phyloP scores from a whole-genome alignment of 768 basidiomycete genomes.

The Pulveroboletus frians region DNA sequence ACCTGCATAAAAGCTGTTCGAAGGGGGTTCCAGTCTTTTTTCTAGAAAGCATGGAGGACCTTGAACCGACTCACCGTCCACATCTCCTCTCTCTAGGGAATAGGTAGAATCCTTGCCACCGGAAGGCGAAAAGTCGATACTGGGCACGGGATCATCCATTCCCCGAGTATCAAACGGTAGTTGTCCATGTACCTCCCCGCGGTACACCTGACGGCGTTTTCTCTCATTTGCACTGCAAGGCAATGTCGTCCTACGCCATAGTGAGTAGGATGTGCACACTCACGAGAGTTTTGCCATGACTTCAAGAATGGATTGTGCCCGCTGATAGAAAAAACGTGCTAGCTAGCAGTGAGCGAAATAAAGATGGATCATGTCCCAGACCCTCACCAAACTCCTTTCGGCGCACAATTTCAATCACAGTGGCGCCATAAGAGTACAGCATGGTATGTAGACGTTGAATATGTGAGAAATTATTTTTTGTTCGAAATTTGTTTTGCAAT shows the following conservation, averaged over 20 bases:
- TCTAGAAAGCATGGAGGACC: slow-evolving; percentile 13
- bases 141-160: slow-evolving; percentile 76
- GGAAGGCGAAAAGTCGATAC: slow-evolving; percentile 72
- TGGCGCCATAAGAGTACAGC: slow-evolving; percentile 88
- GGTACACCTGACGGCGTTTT: slow-evolving; percentile 80
- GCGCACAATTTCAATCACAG: slow-evolving; percentile 85
- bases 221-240: slow-evolving; percentile 61
- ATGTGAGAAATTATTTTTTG: slow-evolving; percentile 83
- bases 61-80: slow-evolving; percentile 63
- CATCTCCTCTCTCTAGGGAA: slow-evolving; percentile 60
- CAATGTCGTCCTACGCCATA: slow-evolving; percentile 1
- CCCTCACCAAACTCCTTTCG: slow-evolving; percentile 81
- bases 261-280: slow-evolving; percentile 26
- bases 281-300: slow-evolving; percentile 86
- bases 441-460: slow-evolving; percentile 84
- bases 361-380: not conserved
- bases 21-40: slow-evolving; percentile 5
- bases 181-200: slow-evolving; percentile 76
- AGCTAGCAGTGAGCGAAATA: slow-evolving; percentile 4
- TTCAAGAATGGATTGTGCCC: slow-evolving; percentile 76
- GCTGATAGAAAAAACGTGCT: slow-evolving; percentile 78
- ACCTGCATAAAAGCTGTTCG: slow-evolving; percentile 52
- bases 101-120: slow-evolving; percentile 60
- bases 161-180: slow-evolving; percentile 82
- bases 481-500: slow-evolving; percentile 69